Base-by-base conservation (phyloP, 1,284 basidiomycete genomes). In the Tilletia indica region DNA sequence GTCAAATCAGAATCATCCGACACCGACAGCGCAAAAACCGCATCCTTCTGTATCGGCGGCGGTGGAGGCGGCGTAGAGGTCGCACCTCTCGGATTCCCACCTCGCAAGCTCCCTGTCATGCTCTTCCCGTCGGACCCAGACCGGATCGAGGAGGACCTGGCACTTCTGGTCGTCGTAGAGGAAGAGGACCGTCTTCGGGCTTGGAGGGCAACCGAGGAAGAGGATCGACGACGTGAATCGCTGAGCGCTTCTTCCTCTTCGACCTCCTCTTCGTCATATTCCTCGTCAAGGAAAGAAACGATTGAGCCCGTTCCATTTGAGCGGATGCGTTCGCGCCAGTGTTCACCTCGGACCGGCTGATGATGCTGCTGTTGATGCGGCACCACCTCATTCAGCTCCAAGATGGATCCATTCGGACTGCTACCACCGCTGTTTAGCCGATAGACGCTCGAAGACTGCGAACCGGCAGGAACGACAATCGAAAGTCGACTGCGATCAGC, bases 401-500 rank as follows among this genome's bases (percentile, higher is more conserved):
- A n/a, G 4, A 64, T 64, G 34, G 61, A 64, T 34, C 61, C 61
- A 39, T 64, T 64, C 34, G 61, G 61, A 39, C 61, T 64, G n/a
- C 61, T 64, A 12, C 14, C 61, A 21, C 61, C 38, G 36, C 61
- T 64, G 61, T 64, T 38, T 4, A 64, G 14, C 36, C 61, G 61
- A 64, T 64, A 64, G 12, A 64, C 36, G 61, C 16, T 64, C 34
- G 36, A 12, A 48, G n/a, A 48, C n/a, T 38, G 14, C 54, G 69
- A 69, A 34, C 9, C 19, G 25, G 38, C 21, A 67, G 45, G 45
- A 61, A 38, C 67, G 45, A 68, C 25, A 12, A 31, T 21, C 38
- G 34, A 74, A 73, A 0, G 75, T 79, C 58, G 73, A 67, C 21
- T 76, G 74, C 56, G 34, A 51, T 64, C 61, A 4, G 36, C 19